Evolutionary conservation across 2,329 filamentous ascomycete genomes (phyloP).

Genomic region (Fusarium odoratissimum): DNA sequence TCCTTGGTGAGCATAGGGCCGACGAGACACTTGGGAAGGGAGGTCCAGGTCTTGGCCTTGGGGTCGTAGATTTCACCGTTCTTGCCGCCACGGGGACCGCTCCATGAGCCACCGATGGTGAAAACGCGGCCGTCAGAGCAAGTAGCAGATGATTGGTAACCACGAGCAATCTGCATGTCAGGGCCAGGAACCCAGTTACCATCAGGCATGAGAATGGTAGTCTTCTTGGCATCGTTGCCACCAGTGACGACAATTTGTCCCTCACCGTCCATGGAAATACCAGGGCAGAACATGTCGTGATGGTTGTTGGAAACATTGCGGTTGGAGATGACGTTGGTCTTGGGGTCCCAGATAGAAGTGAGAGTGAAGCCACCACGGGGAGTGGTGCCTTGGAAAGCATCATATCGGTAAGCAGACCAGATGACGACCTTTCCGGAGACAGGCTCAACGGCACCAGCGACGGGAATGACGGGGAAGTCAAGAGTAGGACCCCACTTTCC

Average conservation of each 20-base stretch:
- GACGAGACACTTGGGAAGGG: constrained; percentile 52
- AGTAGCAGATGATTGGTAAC: constrained; percentile 34
- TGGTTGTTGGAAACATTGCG: constrained; percentile 53
- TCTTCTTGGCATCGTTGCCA: constrained; percentile 61
- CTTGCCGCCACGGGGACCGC: constrained; percentile 26
- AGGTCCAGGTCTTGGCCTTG: constrained; percentile 20
- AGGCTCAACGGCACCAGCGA: constrained; percentile 37
- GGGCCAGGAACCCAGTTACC: constrained; percentile 29
- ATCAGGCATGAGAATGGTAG: constrained; percentile 57
- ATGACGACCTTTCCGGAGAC: constrained; percentile 29
- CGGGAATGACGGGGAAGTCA: constrained; percentile 36
- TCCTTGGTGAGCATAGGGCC: constrained; percentile 60
- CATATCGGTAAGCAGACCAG: constrained; percentile 37
- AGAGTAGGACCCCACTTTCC: constrained; percentile 37
- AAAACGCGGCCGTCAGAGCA: constrained; percentile 35
- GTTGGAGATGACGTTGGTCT: constrained; percentile 27
- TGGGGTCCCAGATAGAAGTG: constrained; percentile 33
- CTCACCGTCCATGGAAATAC: constrained; percentile 61
- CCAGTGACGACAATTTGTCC: constrained; percentile 67
- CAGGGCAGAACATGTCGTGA: constrained; percentile 70
- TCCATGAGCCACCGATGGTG: constrained; percentile 39
- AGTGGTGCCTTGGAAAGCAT: constrained; percentile 27
- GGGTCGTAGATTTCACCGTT: constrained; percentile 39
- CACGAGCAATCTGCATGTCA: constrained; percentile 33
- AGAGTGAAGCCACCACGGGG: constrained; percentile 35